A percentile compares a stretch with the other conserved stretches of the same genome.
Evolutionary conservation across 352 stramenopile species (phyloP).

Genomic region (Thraustochytrium aureum): DNA sequence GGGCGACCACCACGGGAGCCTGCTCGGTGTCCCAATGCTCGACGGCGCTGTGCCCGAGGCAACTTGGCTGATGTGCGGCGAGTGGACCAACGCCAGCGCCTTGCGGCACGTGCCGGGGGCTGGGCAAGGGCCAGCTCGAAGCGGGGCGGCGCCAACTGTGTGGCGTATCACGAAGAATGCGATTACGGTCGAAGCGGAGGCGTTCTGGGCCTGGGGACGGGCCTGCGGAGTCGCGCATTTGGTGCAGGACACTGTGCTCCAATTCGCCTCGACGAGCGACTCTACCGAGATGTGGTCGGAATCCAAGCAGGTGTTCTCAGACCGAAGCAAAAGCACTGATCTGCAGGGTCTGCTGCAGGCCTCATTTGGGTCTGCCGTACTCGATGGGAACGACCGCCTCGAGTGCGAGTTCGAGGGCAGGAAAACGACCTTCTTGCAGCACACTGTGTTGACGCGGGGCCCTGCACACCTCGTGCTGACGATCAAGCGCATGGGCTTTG

Average conservation of each 20-base stretch:
- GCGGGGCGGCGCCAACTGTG: constrained; percentile 8
- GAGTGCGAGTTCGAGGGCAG: constrained; percentile 15
- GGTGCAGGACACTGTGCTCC: constrained; percentile 30
- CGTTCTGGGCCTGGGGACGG: constrained; percentile 20
- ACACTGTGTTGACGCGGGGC: constrained; percentile 5
- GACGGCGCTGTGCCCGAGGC: background rate
- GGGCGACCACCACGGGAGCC: background rate
- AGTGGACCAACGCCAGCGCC: constrained; percentile 9
- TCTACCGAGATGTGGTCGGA: constrained; percentile 21
- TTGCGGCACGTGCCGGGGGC: background rate
- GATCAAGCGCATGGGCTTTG: constrained; percentile 51
- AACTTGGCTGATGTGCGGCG: constrained; percentile 29
- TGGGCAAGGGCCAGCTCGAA: no score
- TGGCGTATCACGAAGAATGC: background rate
- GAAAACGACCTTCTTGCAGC: constrained; percentile 32
- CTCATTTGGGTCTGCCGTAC: constrained; percentile 43
- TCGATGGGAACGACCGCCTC: constrained; percentile 26
- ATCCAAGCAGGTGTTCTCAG: constrained; percentile 24
- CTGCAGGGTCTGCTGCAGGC: constrained; percentile 31
- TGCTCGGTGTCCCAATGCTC: background rate
- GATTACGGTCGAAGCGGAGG: background rate
- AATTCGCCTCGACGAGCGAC: constrained; percentile 24
- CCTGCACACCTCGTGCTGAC: constrained; percentile 35
- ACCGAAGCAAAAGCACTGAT: background rate
- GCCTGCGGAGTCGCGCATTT: constrained; percentile 19